phyloP scores from a whole-genome alignment of 345 rosid genomes.

The Capsella bursapastoris region DNA sequence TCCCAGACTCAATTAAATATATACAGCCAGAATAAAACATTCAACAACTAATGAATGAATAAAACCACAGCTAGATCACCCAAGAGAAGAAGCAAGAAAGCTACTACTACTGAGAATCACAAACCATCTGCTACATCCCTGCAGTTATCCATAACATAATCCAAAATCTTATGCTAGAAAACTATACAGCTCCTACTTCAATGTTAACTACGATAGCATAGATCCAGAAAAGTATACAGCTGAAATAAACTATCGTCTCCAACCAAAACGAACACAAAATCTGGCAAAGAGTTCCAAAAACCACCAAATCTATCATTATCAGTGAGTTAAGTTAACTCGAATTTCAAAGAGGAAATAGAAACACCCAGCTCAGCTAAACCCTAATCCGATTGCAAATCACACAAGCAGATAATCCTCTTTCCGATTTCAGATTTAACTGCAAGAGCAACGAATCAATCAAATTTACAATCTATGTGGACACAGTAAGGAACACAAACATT shows the following conservation, averaged over 20 bases:
- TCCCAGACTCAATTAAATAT: neutral
- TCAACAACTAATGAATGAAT: neutral
- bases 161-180: neutral
- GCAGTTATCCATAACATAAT: neutral
- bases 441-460: conserved; percentile 1
- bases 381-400: conserved; percentile 28
- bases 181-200: neutral
- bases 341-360: neutral
- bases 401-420: neutral
- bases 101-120: conserved; percentile 3
- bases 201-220: neutral
- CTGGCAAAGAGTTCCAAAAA: neutral
- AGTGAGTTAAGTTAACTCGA: neutral
- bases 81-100: neutral
- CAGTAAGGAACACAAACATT: neutral
- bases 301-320: neutral
- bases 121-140: neutral
- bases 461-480: neutral
- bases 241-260: neutral
- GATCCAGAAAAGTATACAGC: neutral
- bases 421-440: neutral
- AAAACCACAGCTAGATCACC: neutral
- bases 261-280: conserved; percentile 7
- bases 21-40: neutral
- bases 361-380: conserved; percentile 6